Conservation (phyloP, 768 basidiomycete genomes). For the Melanogaster broomeanus region DNA sequence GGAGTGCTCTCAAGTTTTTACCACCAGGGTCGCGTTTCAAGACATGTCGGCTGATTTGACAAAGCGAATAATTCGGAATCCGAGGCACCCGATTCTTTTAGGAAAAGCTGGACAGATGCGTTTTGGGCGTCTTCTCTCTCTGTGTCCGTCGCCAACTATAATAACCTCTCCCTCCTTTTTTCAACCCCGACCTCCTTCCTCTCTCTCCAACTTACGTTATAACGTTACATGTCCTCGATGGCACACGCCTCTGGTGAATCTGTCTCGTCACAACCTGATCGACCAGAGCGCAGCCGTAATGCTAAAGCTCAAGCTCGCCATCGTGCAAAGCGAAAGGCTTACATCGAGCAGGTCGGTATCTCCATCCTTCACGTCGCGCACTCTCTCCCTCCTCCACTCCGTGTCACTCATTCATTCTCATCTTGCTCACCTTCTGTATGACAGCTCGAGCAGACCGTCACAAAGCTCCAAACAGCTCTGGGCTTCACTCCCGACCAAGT, state of each 20-base stretch:
- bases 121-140: constrained; percentile 29
- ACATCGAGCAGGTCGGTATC: constrained; percentile 77
- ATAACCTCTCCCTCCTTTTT: constrained; percentile 40
- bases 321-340: constrained; percentile 90
- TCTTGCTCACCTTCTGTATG: constrained; percentile 1
- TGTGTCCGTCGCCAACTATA: constrained; percentile 30
- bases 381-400: constrained; percentile 8
- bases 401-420: neutral
- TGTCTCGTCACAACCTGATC: constrained; percentile 49
- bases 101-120: constrained; percentile 14
- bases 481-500: constrained; percentile 77
- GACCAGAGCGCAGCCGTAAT: constrained; percentile 84
- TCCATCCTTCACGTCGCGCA: neutral
- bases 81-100: constrained; percentile 33
- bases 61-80: constrained; percentile 55
- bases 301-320: constrained; percentile 88
- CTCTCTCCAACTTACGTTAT: constrained; percentile 39
- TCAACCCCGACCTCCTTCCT: constrained; percentile 53
- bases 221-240: constrained; percentile 59
- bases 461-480: constrained; percentile 76
- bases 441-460: constrained; percentile 84
- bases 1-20: constrained; percentile 20
- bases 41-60: constrained; percentile 38
- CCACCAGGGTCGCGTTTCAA: constrained; percentile 36
- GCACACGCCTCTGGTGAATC: constrained; percentile 50